Evolutionary conservation across 345 rosid species (phyloP).

Genomic region (Melaleuca alternifolia): DNA sequence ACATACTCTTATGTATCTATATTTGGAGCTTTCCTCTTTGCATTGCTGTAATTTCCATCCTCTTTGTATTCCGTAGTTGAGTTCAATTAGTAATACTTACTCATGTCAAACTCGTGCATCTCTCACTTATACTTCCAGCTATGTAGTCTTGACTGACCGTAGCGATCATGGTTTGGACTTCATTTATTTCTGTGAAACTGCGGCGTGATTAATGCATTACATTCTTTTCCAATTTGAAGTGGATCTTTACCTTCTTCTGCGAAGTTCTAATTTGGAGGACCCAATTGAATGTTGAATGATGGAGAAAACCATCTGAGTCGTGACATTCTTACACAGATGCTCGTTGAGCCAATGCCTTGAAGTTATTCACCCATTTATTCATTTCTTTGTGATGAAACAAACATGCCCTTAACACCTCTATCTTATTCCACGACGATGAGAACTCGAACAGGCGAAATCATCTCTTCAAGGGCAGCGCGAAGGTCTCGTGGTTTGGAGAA

Average conservation of each 20-base stretch:
- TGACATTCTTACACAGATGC: neutral
- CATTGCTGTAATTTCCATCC: neutral
- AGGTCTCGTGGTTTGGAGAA: constrained; percentile 13
- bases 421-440: neutral
- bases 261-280: neutral
- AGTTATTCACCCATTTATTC: neutral
- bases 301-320: neutral
- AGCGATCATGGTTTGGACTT: neutral
- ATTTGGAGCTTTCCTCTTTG: neutral
- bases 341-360: neutral
- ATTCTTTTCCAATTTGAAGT: too few relatives aligned
- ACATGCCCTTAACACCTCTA: too few relatives aligned
- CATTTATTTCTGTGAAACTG: too few relatives aligned
- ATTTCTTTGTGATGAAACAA: neutral
- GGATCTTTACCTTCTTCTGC: neutral
- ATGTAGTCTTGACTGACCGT: neutral
- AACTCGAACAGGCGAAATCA: neutral
- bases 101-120: neutral
- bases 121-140: neutral
- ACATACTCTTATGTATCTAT: neutral
- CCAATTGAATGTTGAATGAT: neutral
- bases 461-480: neutral
- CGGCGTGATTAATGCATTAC: neutral
- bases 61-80: neutral
- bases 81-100: neutral